Percentiles rank a stretch among this genome's conserved stretches.
phyloP scores from a whole-genome alignment of 306 rosid genomes.

The Vigna unguiculata region DNA sequence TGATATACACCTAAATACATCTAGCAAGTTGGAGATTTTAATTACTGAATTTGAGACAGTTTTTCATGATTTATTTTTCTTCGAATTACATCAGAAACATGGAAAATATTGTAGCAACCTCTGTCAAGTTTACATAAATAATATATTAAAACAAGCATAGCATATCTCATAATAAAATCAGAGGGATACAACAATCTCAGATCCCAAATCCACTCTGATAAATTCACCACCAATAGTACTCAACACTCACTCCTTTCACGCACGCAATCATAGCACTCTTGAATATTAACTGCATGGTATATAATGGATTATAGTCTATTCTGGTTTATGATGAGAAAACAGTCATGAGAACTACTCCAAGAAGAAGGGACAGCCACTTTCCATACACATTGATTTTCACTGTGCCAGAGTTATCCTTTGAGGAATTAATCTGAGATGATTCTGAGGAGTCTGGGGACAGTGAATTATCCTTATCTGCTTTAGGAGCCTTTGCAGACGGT shows the following conservation, averaged over 20 bases:
- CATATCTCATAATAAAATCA: neutral
- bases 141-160: conserved; percentile 2
- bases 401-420: conserved; percentile 9
- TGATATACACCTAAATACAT: neutral
- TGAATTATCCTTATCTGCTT: conserved; percentile 50
- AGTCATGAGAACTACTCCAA: neutral
- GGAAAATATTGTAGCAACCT: neutral
- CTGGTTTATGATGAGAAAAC: neutral
- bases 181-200: conserved; percentile 13
- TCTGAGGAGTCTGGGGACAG: conserved; percentile 38
- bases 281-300: neutral
- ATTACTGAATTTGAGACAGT: neutral
- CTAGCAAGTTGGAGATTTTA: neutral
- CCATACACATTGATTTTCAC: conserved; percentile 23
- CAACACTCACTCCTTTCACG: too few relatives aligned
- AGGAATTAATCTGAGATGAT: conserved; percentile 23
- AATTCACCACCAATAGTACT: neutral
- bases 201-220: neutral
- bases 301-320: neutral
- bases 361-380: conserved; percentile 35
- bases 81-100: neutral
- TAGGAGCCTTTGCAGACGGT: conserved; percentile 44
- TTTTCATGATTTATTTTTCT: neutral
- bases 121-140: neutral
- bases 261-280: neutral